Conservation (phyloP, 805 yeast genomes). For the Saturnispora silvae region DNA sequence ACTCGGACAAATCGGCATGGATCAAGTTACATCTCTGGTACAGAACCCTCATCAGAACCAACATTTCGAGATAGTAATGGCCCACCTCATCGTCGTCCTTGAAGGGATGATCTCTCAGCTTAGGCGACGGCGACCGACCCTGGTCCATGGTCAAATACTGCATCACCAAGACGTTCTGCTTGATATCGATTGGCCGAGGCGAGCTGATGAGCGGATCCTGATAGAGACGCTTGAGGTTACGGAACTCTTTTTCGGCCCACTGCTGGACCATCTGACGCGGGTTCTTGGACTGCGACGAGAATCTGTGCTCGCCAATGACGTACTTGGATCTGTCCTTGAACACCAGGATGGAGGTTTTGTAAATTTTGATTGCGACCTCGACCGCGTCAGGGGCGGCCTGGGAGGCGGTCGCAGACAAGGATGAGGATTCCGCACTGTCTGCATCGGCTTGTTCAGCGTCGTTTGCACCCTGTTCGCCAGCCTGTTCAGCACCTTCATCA, state of each 20-base stretch:
- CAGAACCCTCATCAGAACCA: conserved; percentile 76
- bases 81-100: conserved; percentile 50
- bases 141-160: conserved; percentile 70
- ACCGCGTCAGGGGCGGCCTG: neutral
- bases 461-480: neutral
- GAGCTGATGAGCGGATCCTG: conserved; percentile 68
- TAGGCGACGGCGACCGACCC: conserved; percentile 80
- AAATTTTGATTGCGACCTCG: conserved; percentile 55
- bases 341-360: conserved; percentile 92
- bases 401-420: neutral
- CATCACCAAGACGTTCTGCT: conserved; percentile 90
- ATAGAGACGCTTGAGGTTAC: conserved; percentile 79
- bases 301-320: conserved; percentile 92
- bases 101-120: conserved; percentile 74
- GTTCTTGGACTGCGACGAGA: conserved; percentile 74
- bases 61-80: conserved; percentile 63
- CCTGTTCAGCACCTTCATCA: neutral
- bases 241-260: conserved; percentile 97
- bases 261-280: conserved; percentile 95
- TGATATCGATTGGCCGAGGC: conserved; percentile 84
- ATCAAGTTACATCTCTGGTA: conserved; percentile 83
- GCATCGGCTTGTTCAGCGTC: neutral
- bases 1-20: conserved; percentile 95
- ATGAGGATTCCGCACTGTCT: neutral
- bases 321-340: conserved; percentile 94